These are phyloP conservation scores for Papiliotrema nemorosa DNA, from an alignment of 1,284 basidiomycete genomes.

Conservation along the genomic window DNA sequence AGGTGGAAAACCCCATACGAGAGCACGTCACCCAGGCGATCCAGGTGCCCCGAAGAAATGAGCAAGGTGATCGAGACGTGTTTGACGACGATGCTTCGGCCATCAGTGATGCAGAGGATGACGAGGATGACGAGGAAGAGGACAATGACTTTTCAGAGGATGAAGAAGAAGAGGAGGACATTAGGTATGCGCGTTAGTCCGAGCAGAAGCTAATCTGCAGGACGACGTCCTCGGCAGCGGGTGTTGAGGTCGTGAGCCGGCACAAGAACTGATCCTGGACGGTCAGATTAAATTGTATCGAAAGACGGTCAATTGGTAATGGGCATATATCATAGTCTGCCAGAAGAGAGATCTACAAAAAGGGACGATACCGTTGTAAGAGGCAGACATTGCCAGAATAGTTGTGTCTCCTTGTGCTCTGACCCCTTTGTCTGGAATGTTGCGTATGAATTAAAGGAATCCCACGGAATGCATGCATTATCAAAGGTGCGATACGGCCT, in stretches of 20 bases:
- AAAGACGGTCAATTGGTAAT: neutral
- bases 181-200: slow-evolving; percentile 15
- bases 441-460: no score
- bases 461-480: no score
- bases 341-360: no score
- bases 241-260: slow-evolving; percentile 44
- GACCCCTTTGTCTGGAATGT: no score
- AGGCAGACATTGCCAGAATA: no score
- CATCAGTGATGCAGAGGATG: slow-evolving; percentile 3
- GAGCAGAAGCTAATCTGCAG: slow-evolving; percentile 9
- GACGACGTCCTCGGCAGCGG: slow-evolving; percentile 41
- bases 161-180: slow-evolving; percentile 23
- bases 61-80: slow-evolving; percentile 4
- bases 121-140: slow-evolving; percentile 19
- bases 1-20: neutral
- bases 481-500: no score
- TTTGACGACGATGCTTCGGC: slow-evolving; percentile 7
- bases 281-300: neutral
- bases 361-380: no score
- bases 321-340: no score
- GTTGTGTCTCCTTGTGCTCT: no score
- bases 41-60: neutral
- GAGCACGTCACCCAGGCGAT: slow-evolving; percentile 9
- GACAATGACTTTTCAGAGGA: slow-evolving; percentile 23
- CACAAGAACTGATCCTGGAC: slow-evolving; percentile 26